Evolutionary conservation across 2,329 filamentous ascomycete species (phyloP).

Genomic region (Lachnellula arida): DNA sequence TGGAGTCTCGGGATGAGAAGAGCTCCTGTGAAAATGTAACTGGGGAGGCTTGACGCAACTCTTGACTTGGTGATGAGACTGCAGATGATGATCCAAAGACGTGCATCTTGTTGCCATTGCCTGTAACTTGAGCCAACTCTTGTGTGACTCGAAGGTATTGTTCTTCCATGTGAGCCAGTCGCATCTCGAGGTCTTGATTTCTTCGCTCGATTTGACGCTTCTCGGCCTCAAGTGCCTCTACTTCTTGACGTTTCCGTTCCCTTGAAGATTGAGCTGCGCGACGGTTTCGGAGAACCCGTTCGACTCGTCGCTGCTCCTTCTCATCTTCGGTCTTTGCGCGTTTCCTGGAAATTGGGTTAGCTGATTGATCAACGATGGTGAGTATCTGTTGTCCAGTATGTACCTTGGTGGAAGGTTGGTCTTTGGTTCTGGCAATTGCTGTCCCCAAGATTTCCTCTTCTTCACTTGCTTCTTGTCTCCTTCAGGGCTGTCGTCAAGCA

Average conservation of each 20-base stretch:
- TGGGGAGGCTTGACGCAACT: conserved; percentile 34
- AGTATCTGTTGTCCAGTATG: conserved; percentile 21
- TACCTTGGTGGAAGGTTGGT: conserved; percentile 90
- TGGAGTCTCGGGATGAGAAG: conserved; percentile 43
- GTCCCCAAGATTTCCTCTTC: conserved; percentile 98
- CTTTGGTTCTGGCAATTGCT: conserved; percentile 93
- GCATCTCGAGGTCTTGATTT: conserved; percentile 65
- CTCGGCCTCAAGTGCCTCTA: conserved; percentile 72
- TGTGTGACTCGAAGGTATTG: conserved; percentile 25
- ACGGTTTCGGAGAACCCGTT: conserved; percentile 93
- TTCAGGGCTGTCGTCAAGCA: conserved; percentile 25
- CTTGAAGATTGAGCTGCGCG: conserved; percentile 94
- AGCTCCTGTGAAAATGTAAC: conserved; percentile 56
- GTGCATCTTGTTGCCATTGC: conserved; percentile 23
- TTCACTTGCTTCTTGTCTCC: conserved; percentile 70
- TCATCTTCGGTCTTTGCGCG: conserved; percentile 98
- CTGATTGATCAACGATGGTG: conserved; percentile 3
- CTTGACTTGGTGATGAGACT: conserved; percentile 40
- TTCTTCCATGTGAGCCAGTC: conserved; percentile 40
- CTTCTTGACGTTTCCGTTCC: conserved; percentile 61
- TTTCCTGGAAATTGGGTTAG: conserved; percentile 55
- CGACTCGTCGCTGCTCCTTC: conserved; percentile 95
- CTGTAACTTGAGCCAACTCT: conserved; percentile 24
- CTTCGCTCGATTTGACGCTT: conserved; percentile 62
- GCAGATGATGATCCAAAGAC: conserved; percentile 40